Conservation (phyloP, 2,329 filamentous ascomycete genomes). For the Amesomyces nigricolor region DNA sequence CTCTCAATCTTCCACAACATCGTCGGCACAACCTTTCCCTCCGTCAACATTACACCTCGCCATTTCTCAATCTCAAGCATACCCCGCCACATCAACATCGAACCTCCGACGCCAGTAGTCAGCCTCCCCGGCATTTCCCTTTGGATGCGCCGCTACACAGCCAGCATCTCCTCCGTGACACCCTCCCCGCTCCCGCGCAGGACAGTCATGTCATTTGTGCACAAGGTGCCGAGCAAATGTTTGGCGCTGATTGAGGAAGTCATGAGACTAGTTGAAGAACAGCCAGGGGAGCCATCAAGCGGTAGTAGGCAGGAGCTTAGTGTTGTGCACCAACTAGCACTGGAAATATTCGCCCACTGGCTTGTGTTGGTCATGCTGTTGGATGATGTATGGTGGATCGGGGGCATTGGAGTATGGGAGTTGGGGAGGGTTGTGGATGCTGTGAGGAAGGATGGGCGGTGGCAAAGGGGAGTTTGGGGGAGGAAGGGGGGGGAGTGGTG, state of each 20-base stretch:
- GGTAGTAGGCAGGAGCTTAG: not conserved
- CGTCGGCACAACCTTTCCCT: conserved; percentile 21
- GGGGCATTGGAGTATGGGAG: conserved; percentile 33
- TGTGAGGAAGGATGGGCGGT: conserved; percentile 12
- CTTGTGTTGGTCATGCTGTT: conserved; percentile 35
- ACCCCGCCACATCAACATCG: too few species aligned
- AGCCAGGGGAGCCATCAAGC: not conserved
- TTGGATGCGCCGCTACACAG: conserved; percentile 34
- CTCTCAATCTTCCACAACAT: conserved; percentile 25
- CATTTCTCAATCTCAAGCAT: too few species aligned
- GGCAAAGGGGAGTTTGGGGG: conserved; percentile 13
- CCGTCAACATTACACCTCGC: conserved; percentile 2
- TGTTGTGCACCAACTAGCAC: conserved; percentile 26
- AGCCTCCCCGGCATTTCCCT: conserved; percentile 27
- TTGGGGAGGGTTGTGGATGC: conserved; percentile 26
- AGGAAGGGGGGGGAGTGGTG: conserved; percentile 29
- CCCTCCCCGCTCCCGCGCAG: conserved; percentile 32
- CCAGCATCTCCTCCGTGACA: conserved; percentile 32
- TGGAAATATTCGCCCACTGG: conserved; percentile 38
- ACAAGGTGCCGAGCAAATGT: conserved; percentile 33
- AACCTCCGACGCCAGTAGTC: conserved; percentile 8
- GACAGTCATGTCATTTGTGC: conserved; percentile 38
- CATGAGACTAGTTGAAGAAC: conserved; percentile 23
- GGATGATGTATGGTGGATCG: conserved; percentile 39
- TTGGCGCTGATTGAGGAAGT: conserved; percentile 33